A percentile compares a stretch with the other conserved stretches of the same genome.
Evolutionary conservation across 2,329 filamentous ascomycete species (phyloP).

Genomic region (Aspergillus niger): DNA sequence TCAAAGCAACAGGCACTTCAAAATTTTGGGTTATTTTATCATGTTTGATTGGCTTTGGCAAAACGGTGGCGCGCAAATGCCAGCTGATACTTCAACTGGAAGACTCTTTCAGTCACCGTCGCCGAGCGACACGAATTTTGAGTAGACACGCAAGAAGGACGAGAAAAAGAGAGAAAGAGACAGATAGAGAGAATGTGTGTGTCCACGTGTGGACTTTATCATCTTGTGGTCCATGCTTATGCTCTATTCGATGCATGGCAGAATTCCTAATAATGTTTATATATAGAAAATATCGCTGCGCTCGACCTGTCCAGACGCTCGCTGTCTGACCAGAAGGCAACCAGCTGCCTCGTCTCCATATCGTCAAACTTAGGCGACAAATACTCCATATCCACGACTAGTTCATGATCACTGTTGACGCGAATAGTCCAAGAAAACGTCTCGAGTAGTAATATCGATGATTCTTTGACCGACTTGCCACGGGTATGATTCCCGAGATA

Average conservation of each 20-base stretch:
- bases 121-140: not conserved
- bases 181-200: too few relatives aligned
- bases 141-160: not conserved
- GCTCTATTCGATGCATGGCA: not conserved
- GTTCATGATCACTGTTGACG: not conserved
- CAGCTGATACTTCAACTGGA: not conserved
- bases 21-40: not conserved
- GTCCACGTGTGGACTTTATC: not conserved
- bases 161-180: not conserved
- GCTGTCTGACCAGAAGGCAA: not conserved
- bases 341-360: not conserved
- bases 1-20: not conserved
- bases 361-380: too few relatives aligned
- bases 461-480: not conserved
- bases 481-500: not conserved
- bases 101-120: not conserved
- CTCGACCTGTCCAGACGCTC: not conserved
- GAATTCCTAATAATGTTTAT: constrained; percentile 4
- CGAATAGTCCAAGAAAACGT: not conserved
- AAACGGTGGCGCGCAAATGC: not conserved
- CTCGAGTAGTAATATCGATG: not conserved
- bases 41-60: not conserved
- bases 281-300: not conserved
- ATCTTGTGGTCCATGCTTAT: not conserved
- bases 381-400: too few relatives aligned